Evolutionary conservation across 768 basidiomycete genomes (phyloP).

Genomic region (Calocera cornea): DNA sequence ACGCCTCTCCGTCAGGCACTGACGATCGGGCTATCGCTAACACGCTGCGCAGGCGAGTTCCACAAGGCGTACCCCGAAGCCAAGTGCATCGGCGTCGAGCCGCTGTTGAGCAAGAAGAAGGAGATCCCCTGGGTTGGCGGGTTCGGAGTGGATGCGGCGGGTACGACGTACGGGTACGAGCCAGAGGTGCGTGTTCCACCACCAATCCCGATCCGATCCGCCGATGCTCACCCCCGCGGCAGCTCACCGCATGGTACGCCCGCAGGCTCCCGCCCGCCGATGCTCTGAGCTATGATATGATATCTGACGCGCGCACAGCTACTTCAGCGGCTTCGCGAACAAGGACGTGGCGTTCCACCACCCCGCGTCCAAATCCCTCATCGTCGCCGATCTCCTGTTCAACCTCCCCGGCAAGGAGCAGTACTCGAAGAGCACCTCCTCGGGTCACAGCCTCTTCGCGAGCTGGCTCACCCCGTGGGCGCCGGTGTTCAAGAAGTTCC

Average conservation of each 20-base stretch:
- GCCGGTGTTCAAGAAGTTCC: background rate
- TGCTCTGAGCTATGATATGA: too few species aligned
- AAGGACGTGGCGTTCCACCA: constrained; percentile 81
- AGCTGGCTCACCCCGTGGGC: background rate
- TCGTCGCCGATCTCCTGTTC: constrained; percentile 72
- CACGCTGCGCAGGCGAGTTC: constrained; percentile 19
- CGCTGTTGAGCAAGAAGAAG: constrained; percentile 34
- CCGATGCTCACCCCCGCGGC: background rate
- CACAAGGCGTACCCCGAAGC: constrained; percentile 56
- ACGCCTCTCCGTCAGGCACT: background rate
- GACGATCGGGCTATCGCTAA: background rate
- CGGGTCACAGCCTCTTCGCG: background rate
- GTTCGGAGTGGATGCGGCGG: constrained; percentile 50
- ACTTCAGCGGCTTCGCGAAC: constrained; percentile 55
- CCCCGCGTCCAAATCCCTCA: constrained; percentile 49
- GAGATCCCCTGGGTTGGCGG: constrained; percentile 32
- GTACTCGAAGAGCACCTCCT: background rate
- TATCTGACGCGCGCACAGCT: constrained; percentile 29
- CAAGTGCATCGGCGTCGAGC: constrained; percentile 52
- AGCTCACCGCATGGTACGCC: constrained; percentile 40
- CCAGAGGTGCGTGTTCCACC: constrained; percentile 38
- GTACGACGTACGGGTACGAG: constrained; percentile 65
- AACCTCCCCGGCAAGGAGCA: constrained; percentile 73
- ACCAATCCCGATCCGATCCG: background rate
- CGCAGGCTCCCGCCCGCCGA: background rate